phyloP scores from a whole-genome alignment of 441 rosid genomes.

The Cnidoscolus chayamansa region DNA sequence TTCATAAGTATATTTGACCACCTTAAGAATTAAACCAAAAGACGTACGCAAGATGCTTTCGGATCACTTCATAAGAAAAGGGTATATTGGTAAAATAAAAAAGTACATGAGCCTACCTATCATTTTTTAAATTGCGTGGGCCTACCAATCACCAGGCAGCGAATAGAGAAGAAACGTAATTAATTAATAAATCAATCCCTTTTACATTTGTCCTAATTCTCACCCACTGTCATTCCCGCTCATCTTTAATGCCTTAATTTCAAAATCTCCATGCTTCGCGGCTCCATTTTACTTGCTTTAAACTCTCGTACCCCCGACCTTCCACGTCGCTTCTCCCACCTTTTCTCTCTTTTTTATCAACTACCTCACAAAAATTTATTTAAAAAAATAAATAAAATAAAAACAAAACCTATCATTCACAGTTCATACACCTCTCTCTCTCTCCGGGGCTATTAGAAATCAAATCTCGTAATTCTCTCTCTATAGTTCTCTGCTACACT shows the following conservation, averaged over 20 bases:
- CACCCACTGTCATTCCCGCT: constrained; percentile 42
- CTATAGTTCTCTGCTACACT: constrained; percentile 38
- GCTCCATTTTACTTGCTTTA: constrained; percentile 28
- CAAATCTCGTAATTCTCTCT: neutral
- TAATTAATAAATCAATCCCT: neutral
- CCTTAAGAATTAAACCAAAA: too few relatives aligned
- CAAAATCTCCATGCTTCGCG: constrained; percentile 31
- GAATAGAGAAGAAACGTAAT: constrained; percentile 3
- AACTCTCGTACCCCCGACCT: constrained; percentile 12
- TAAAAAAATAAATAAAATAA: constrained; percentile 6
- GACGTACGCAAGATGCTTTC: too few relatives aligned
- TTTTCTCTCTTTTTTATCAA: neutral
- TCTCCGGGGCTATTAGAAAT: constrained; percentile 8
- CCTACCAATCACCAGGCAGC: neutral
- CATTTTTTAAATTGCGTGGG: neutral
- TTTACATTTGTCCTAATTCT: constrained; percentile 16
- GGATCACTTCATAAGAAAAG: neutral
- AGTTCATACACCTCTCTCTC: neutral
- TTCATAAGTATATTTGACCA: too few relatives aligned
- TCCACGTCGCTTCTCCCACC: constrained; percentile 23
- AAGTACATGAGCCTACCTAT: neutral
- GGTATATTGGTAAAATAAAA: neutral
- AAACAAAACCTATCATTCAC: constrained; percentile 18
- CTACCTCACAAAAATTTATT: neutral
- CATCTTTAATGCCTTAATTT: constrained; percentile 34